Base-by-base conservation (phyloP, 768 basidiomycete genomes). In the Dacryopinax spathularia region DNA sequence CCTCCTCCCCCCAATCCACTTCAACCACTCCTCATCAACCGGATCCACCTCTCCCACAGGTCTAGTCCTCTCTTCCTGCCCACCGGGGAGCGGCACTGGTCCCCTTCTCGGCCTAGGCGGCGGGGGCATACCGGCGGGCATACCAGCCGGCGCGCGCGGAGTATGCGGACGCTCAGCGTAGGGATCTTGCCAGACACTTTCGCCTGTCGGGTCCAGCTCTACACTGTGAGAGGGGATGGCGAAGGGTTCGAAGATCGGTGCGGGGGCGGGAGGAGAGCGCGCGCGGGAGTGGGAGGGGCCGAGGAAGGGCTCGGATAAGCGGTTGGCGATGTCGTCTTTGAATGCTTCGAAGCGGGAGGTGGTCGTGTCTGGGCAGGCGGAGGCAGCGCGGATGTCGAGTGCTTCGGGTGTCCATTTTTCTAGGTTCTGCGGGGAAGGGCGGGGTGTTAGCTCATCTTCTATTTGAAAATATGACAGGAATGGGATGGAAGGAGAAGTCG, bases 341-440 rank as follows among this genome's bases (percentile, higher is more conserved):
- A 56, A 56, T 29, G 48, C 48, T 29, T 56, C 48, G 25, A 56
- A 56, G 6, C 48, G 48, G 29, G 9, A 27, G 48, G 25, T 29
- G 25, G 31, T 27, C 10, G 25, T 31, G 35, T 62, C 61, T 13
- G 61, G 36, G 22, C 62, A 63, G 4, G 43, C 12, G 16, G 65
- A 66, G 2, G 62, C 63, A n/a, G 65, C 65, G n/a, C 65, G 65
- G 34, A 66, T 31, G 25, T 41, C 35, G 20, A 66, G 65, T 20
- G 64, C 65, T 35, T 41, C 34, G 60, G 65, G 59, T 16, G 65
- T 31, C 41, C 34, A 34, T 22, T 35, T 59, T 18, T 5, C 15
- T 15, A 65, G 34, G 20, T 60, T 35, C 15, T 33, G 25, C 29
- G 12, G n/a, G 36, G 61, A 22, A 16, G 3, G n/a, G 10, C n/a